Percentiles rank a stretch among this genome's conserved stretches.
phyloP scores from a whole-genome alignment of 129 eudicot genomes.

The Gnaphalium uliginosum region DNA sequence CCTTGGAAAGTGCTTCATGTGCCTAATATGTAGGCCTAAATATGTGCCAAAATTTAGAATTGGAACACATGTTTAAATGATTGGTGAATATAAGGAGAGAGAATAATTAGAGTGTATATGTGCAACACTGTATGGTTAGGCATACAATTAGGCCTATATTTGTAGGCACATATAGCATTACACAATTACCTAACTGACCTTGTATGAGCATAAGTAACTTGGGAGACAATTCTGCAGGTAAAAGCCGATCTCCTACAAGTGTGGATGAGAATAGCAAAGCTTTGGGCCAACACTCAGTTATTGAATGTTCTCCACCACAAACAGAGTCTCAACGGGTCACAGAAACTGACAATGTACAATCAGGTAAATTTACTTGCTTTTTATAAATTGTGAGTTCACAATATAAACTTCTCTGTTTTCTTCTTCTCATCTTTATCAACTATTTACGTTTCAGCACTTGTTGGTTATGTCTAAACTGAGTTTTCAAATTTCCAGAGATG shows the following conservation, averaged over 20 bases:
- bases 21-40: not conserved
- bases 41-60: not conserved
- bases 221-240: conserved; percentile 43
- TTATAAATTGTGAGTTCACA: too few relatives aligned
- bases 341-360: conserved; percentile 51
- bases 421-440: conserved; percentile 7
- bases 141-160: not conserved
- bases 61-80: not conserved
- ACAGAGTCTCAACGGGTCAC: conserved; percentile 57
- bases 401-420: too few relatives aligned
- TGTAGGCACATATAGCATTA: not conserved
- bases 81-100: not conserved
- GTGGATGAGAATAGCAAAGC: conserved; percentile 39
- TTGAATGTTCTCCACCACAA: conserved; percentile 49
- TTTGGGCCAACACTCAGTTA: conserved; percentile 34
- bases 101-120: not conserved
- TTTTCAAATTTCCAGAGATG: not conserved
- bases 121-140: not conserved
- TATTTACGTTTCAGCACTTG: not conserved
- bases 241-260: conserved; percentile 38
- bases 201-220: conserved; percentile 31
- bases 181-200: not conserved
- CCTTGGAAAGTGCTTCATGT: not conserved
- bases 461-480: conserved; percentile 10
- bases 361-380: conserved; percentile 44